A percentile compares a stretch with the other conserved stretches of the same genome.
phyloP scores from a whole-genome alignment of 805 yeast genomes.

The Nakazawaea ambrosiae region DNA sequence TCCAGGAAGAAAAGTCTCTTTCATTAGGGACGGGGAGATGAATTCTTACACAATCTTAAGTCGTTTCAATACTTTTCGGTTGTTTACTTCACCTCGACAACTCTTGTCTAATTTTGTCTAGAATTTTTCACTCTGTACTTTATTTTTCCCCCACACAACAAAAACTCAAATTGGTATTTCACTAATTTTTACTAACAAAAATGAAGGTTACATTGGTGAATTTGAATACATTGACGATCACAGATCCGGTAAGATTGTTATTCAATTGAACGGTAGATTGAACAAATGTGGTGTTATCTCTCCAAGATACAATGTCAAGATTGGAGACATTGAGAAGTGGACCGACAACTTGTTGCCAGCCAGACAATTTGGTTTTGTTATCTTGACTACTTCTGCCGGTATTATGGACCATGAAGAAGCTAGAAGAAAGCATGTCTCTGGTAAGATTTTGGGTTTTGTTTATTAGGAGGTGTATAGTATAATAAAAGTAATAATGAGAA shows the following conservation, averaged over 20 bases:
- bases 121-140: not conserved
- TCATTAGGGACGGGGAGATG: constrained; percentile 39
- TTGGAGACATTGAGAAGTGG: constrained; percentile 96
- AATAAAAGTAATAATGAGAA: no score
- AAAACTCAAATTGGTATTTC: not conserved
- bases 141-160: not conserved
- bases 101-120: not conserved
- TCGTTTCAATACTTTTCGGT: constrained; percentile 24
- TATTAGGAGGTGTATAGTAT: constrained; percentile 43
- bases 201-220: constrained; percentile 82
- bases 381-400: constrained; percentile 98
- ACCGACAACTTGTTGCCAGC: constrained; percentile 97
- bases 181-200: constrained; percentile 26
- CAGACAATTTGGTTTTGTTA: constrained; percentile 97
- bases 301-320: constrained; percentile 97
- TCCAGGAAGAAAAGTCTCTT: constrained; percentile 68
- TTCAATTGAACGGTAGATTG: constrained; percentile 95
- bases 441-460: constrained; percentile 97
- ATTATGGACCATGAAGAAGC: constrained; percentile 99
- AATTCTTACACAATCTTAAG: constrained; percentile 59
- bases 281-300: constrained; percentile 99
- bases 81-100: constrained; percentile 71
- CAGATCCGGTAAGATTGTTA: constrained; percentile 98
- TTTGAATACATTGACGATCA: constrained; percentile 98
- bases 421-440: constrained; percentile 99